These are phyloP conservation scores for Aspergillus melleus DNA, from an alignment of 2,329 filamentous ascomycete genomes.

Conservation along the genomic window DNA sequence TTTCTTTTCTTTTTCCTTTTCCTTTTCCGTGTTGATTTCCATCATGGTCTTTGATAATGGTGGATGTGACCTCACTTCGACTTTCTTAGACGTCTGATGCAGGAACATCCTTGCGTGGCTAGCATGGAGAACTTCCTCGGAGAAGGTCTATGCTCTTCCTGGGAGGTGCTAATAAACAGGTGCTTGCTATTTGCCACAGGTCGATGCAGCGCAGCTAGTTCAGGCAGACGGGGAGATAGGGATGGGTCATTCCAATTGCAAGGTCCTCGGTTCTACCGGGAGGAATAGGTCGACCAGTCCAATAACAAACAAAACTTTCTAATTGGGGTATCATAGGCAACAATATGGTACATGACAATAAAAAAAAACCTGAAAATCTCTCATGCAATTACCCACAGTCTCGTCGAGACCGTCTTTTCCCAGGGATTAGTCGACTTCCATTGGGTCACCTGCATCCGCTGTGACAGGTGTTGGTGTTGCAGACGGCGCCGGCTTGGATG, in stretches of 20 bases:
- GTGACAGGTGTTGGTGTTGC: constrained; percentile 8
- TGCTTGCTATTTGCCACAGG: not conserved
- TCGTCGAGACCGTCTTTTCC: not conserved
- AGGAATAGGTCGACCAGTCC: not conserved
- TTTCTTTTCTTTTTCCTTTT: not conserved
- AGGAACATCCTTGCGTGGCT: not conserved
- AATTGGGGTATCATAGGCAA: constrained; percentile 1
- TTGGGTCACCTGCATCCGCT: constrained; percentile 13
- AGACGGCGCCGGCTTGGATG: constrained; percentile 7
- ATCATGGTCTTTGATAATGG: not conserved
- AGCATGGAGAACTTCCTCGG: not conserved
- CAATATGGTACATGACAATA: not conserved
- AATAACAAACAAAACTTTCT: not conserved
- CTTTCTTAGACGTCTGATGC: not conserved
- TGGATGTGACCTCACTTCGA: not conserved
- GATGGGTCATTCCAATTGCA: not conserved
- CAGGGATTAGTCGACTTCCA: constrained; percentile 19
- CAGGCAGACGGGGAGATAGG: not conserved
- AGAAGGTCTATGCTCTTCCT: not conserved
- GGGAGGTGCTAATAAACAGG: not conserved
- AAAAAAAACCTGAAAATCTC: not conserved
- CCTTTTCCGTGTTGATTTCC: no score
- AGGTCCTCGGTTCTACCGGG: not conserved
- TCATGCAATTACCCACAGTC: not conserved
- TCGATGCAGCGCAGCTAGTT: not conserved